phyloP scores from a whole-genome alignment of 805 yeast genomes.

The Spathaspora sp. region DNA sequence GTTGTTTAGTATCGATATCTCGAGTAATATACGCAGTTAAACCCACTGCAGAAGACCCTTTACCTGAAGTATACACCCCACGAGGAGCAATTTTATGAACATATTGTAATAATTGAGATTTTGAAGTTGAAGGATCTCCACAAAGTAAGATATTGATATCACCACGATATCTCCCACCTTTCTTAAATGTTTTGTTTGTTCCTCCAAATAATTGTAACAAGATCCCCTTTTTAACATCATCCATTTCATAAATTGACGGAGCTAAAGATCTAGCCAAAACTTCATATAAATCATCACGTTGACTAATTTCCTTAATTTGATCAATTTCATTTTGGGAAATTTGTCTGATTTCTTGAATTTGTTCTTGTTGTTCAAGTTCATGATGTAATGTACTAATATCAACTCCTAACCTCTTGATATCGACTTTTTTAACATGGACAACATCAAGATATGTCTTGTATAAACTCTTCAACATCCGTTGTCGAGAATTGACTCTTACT shows the following conservation, averaged over 20 bases:
- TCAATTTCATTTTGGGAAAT: constrained; percentile 67
- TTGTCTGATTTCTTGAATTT: constrained; percentile 72
- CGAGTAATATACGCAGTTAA: constrained; percentile 94
- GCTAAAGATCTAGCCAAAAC: constrained; percentile 86
- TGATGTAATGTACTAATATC: constrained; percentile 63
- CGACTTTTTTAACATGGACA: constrained; percentile 86
- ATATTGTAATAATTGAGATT: constrained; percentile 89
- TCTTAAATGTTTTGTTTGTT: constrained; percentile 78
- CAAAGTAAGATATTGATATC: constrained; percentile 88
- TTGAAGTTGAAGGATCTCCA: constrained; percentile 98
- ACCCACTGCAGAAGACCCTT: constrained; percentile 99
- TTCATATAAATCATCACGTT: constrained; percentile 79
- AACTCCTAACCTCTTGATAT: constrained; percentile 73
- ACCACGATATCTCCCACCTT: constrained; percentile 95
- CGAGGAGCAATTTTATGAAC: constrained; percentile 98
- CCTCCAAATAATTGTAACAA: constrained; percentile 94
- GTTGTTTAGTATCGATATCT: constrained; percentile 88
- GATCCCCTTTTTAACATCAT: constrained; percentile 95
- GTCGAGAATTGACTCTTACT: constrained; percentile 80
- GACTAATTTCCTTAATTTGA: constrained; percentile 57
- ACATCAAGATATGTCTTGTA: constrained; percentile 94
- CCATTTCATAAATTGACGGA: constrained; percentile 95
- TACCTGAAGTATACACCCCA: constrained; percentile 97
- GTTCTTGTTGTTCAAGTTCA: constrained; percentile 57
- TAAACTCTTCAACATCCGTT: constrained; percentile 75